Evolutionary conservation across 1,284 basidiomycete genomes (phyloP), one percentile per base, ranked within the genome.

Genomic region (Cerioporus squamosus): DNA sequence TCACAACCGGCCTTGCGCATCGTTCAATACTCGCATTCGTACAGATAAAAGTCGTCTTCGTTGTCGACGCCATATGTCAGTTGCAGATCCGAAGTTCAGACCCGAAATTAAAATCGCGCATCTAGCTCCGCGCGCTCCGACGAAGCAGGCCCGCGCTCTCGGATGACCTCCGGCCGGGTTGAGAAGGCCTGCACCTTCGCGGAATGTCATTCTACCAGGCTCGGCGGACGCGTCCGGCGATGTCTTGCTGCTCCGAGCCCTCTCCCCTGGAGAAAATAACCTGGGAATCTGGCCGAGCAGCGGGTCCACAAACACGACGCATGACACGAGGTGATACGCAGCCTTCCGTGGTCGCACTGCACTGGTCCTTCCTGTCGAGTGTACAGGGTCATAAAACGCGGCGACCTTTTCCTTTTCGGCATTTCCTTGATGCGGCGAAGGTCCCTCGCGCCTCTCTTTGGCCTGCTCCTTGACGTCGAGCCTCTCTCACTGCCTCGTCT

Each of bases 121-220:
- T 51, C 48, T 48, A 39, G 53, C 20, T 47, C 54, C 59, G 56
- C 59, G 57, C 59, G 57, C 59, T 54, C 54, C 50, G 50, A 44
- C 58, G 44, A 52, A 56, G 53, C 56, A 39, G 55, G 46, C 62
- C 60, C 62, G 59, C 55, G 54, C 56, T 54, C 64, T 58, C 63
- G 63, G 58, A 51, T 54, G 53, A 58, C 62, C 51, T 45, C 61
- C 63, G 65, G 63, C 66, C 65, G 66, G 52, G 44, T 59, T 57
- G 55, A 60, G 59, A 64, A 61, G 51, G 15, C 29, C 44, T 40
- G 53, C 49, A 54, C 59, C 61, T 60, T 53, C 63, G 61, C 63
- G 63, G 55, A 51, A 44, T 51, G 53, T 40, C 50, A 40, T 53
- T 51, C 42, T 49, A 54, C 45, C 60, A 39, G 48, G 50, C 61